Base-by-base conservation (phyloP, 768 basidiomycete species). In the Leccinum truebloodii region DNA sequence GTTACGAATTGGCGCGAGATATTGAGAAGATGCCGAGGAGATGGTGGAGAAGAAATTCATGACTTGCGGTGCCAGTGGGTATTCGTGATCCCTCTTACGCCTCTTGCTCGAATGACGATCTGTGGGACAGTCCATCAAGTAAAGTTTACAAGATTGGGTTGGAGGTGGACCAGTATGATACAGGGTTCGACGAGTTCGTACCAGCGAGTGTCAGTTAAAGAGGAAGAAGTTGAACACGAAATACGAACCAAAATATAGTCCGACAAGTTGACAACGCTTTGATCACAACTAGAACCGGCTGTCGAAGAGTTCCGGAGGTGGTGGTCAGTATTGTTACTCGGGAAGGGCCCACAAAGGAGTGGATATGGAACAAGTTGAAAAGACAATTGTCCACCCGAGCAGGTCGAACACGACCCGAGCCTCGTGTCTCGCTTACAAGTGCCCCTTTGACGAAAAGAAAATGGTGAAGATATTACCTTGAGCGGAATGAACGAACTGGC, bases 401-500 rank as follows among this genome's bases (percentile, higher is more conserved):
- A 49, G 63, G 69, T 59, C 24, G 60, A 63, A 52, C 54, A 50
- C 52, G 54, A 49, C 58, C 58, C 53, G 28, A 35, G 55, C 69
- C 71, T 66, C 71, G 62, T 70, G 73, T 53, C 61, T 68, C 68
- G 68, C 62, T 67, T 66, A 63, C 13, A 18, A 30, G 54, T 22
- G 18, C 26, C 35, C 56, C 61, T 59, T 59, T 52, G 56, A 57
- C 4, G 50, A 26, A 52, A 60, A 32, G 49, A 24, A 64, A 30
- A 64, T 44, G 62, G 54, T 16, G 22, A 52, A 65, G 56, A 59
- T 72, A 79, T 61, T 63, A 86, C 86, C 82, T 83, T 78, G 76
- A 65, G 73, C 67, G 75, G 77, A 87, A 86, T 63, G 86, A 88
- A 70, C 74, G 84, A 82, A 73, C 73, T 71, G 67, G 79, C 84